Evolutionary conservation across 495 filamentous ascomycete genomes (phyloP), one percentile per base, ranked within the genome.

Genomic region (Trichocladium antarcticum): DNA sequence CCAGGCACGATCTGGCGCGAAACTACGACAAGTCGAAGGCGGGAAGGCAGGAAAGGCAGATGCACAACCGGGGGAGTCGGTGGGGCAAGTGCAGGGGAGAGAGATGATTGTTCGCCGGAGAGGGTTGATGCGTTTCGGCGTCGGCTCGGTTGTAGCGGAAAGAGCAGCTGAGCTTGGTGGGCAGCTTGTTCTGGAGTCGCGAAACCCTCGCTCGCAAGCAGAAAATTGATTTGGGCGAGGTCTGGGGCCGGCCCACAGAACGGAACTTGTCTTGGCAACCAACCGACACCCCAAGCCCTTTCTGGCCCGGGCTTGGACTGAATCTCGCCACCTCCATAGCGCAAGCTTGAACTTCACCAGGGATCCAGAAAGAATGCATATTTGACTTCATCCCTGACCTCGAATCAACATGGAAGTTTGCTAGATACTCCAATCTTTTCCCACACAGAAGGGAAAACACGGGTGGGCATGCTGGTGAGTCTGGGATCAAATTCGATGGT

Each of bases 191-290:
- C 21, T 44, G 42, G 48, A 17, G 38, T 57, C 55, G 55, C 50
- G 44, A 57, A 46, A 36, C 42, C 51, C 32, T 43, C 42, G 24
- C 19, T 40, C 42, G 16, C 34, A 20, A 50, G 43, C 39, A 45
- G 47, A 57, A 57, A 57, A 50, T 50, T 49, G 46, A 32, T 49
- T 53, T 53, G 54, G 54, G 45, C 47, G 34, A 46, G 37, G 47
- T 53, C 50, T 53, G 46, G 46, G 49, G 54, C 50, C 19, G 37
- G 37, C 42, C 42, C 55, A 42, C 55, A 47, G 32, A 43, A 38
- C 55, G 39, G 47, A 57, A 50, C 54, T 50, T 50, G 37, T 24
- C 54, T 50, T 53, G 41, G 28, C 32, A 36, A 51, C 48, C 37
- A n/a, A n/a, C n/a, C n/a, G n/a, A n/a, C n/a, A n/a, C n/a, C n/a